A percentile compares a stretch with the other conserved stretches of the same genome.
Evolutionary conservation across 371 early-diverging fungal species (phyloP).

Genomic region (Blastocladiella emersonii): DNA sequence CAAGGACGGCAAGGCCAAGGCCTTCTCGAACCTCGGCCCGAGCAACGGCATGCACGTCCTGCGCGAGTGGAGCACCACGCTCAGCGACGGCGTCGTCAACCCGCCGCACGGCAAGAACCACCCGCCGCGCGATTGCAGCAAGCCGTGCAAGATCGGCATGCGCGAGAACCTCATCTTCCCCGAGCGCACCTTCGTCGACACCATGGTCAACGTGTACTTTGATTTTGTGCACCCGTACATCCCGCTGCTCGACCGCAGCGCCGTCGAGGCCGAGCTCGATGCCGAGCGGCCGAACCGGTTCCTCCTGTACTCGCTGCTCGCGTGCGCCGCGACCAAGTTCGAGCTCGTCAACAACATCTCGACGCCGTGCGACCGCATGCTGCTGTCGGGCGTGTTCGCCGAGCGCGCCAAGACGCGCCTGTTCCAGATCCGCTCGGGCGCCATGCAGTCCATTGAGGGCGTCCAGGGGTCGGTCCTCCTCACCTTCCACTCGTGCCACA

Average conservation of each 20-base stretch:
- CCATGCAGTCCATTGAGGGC: neutral
- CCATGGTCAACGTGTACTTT: neutral
- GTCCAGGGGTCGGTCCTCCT: neutral
- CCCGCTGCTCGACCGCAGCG: neutral
- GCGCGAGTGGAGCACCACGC: neutral
- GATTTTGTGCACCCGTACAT: neutral
- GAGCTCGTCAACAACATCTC: neutral
- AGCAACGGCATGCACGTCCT: neutral
- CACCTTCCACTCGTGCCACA: neutral
- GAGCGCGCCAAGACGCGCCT: neutral
- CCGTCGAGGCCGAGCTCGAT: neutral
- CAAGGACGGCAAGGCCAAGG: neutral
- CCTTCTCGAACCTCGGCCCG: neutral
- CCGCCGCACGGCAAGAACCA: no score
- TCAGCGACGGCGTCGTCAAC: neutral
- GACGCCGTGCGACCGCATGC: neutral
- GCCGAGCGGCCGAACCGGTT: neutral
- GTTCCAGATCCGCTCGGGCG: no score
- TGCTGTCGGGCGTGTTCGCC: neutral
- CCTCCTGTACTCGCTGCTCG: neutral
- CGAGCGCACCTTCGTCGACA: neutral
- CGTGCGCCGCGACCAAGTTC: neutral
- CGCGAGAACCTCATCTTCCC: neutral
- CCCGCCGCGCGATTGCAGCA: no score
- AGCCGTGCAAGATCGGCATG: neutral